Conservation (phyloP, 129 eudicot species). For the Helichrysum umbraculigerum region DNA sequence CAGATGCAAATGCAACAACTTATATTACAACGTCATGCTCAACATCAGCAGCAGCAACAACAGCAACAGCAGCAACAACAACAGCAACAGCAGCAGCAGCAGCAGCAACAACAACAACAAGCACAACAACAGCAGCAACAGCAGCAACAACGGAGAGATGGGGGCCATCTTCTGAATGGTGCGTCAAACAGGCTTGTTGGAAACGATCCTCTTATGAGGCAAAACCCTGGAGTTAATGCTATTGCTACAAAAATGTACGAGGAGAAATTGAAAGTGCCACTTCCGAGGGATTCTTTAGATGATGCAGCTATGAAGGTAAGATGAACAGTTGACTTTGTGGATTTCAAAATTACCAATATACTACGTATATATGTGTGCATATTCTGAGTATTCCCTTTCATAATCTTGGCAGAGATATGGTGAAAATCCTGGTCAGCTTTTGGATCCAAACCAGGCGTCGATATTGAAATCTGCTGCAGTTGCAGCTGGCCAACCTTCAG, state of each 20-base stretch:
- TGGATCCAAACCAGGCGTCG: conserved; percentile 89
- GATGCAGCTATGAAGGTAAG: conserved; percentile 83
- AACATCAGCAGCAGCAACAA: conserved; percentile 61
- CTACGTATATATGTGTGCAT: conserved; percentile 14
- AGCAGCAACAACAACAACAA: conserved; percentile 61
- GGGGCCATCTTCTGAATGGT: conserved; percentile 75
- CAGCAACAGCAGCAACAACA: conserved; percentile 62
- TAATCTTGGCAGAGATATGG: conserved; percentile 75
- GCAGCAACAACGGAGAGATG: conserved; percentile 88
- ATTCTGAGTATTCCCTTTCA: neutral
- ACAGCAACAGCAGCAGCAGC: conserved; percentile 62
- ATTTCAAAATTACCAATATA: neutral
- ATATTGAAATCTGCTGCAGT: conserved; percentile 88
- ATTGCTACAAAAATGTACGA: conserved; percentile 94
- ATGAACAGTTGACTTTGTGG: neutral
- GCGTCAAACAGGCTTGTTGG: conserved; percentile 75
- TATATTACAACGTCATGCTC: neutral
- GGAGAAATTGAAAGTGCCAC: conserved; percentile 72
- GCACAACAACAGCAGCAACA: conserved; percentile 66
- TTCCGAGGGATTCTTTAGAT: conserved; percentile 62
- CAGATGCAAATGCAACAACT: conserved; percentile 59
- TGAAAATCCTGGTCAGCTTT: conserved; percentile 76
- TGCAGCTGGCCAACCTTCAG: conserved; percentile 86
- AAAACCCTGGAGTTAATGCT: conserved; percentile 83
- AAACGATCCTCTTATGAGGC: conserved; percentile 77